Percentiles rank a stretch among this genome's conserved stretches.
These are phyloP conservation scores for Backusella parvicylindrica DNA, from an alignment of 192 early-diverging fungal species.

Conservation along the genomic window DNA sequence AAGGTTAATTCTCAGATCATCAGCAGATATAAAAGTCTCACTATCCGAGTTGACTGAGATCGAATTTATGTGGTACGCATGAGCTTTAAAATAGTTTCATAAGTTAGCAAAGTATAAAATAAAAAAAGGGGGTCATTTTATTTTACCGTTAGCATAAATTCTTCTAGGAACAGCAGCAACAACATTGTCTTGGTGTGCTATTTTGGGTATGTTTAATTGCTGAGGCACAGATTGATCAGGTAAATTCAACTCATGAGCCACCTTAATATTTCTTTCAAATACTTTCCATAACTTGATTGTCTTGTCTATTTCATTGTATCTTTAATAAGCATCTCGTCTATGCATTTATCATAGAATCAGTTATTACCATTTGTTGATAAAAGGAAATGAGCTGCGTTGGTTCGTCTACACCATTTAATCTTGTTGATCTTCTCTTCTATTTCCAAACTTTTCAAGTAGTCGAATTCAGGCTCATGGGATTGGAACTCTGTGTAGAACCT, in stretches of 20 bases:
- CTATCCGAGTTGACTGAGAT: slow-evolving; percentile 91
- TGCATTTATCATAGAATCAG: too few species aligned
- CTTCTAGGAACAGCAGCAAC: slow-evolving; percentile 79
- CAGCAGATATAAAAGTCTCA: slow-evolving; percentile 85
- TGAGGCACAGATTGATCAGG: slow-evolving; percentile 52
- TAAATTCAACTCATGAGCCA: slow-evolving; percentile 79
- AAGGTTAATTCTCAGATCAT: slow-evolving; percentile 88
- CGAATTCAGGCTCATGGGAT: slow-evolving; percentile 95
- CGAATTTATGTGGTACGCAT: slow-evolving; percentile 94
- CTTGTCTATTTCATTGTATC: slow-evolving; percentile 52
- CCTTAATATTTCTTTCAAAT: slow-evolving; percentile 86
- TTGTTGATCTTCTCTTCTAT: slow-evolving; percentile 97
- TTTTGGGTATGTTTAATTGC: slow-evolving; percentile 67
- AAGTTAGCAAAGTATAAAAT: neutral
- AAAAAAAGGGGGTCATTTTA: neutral
- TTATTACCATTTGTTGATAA: slow-evolving; percentile 86
- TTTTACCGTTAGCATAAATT: slow-evolving; percentile 78
- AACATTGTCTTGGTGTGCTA: slow-evolving; percentile 82
- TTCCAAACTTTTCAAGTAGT: slow-evolving; percentile 90
- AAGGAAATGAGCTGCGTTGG: slow-evolving; percentile 85
- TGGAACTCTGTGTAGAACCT: slow-evolving; percentile 96
- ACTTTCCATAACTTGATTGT: slow-evolving; percentile 95
- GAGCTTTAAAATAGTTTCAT: slow-evolving; percentile 51
- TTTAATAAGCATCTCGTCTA: slow-evolving; percentile 21
- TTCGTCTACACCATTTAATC: slow-evolving; percentile 87